Evolutionary conservation across 495 filamentous ascomycete species (phyloP).

Genomic region (Wilcoxina mikolae): DNA sequence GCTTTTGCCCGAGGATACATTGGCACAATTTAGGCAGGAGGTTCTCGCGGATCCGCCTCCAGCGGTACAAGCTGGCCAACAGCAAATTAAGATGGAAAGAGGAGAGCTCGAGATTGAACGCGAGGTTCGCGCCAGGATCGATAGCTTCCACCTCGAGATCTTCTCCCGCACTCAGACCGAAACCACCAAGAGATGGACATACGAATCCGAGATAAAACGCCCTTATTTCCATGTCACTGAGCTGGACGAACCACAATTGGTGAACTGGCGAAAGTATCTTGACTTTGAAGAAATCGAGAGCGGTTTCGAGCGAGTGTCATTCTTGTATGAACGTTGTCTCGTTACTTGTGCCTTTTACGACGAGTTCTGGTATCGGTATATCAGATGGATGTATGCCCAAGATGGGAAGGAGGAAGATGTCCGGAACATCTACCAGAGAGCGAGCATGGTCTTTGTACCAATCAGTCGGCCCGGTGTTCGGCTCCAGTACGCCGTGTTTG

Average conservation of each 20-base stretch:
- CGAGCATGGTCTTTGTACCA: slow-evolving; percentile 67
- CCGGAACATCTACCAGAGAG: slow-evolving; percentile 82
- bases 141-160: slow-evolving; percentile 62
- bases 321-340: slow-evolving; percentile 85
- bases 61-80: slow-evolving; percentile 35
- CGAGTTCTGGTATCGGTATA: slow-evolving; percentile 94
- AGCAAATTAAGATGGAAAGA: slow-evolving; percentile 37
- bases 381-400: slow-evolving; percentile 88
- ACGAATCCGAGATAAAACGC: slow-evolving; percentile 85
- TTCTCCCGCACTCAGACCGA: slow-evolving; percentile 75
- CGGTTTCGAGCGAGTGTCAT: slow-evolving; percentile 56
- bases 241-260: slow-evolving; percentile 67
- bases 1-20: slow-evolving; percentile 50
- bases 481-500: slow-evolving; percentile 85
- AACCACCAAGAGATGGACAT: slow-evolving; percentile 87
- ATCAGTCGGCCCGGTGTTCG: slow-evolving; percentile 65
- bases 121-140: slow-evolving; percentile 63
- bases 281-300: slow-evolving; percentile 88
- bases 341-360: slow-evolving; percentile 90
- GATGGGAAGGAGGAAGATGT: slow-evolving; percentile 75
- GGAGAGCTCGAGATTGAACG: slow-evolving; percentile 68
- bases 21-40: slow-evolving; percentile 55
- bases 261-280: slow-evolving; percentile 93
- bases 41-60: slow-evolving; percentile 45
- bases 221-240: slow-evolving; percentile 96